Percentiles rank a stretch among this genome's conserved stretches.
phyloP scores from a whole-genome alignment of 768 basidiomycete genomes.

The Suillus variegatus region DNA sequence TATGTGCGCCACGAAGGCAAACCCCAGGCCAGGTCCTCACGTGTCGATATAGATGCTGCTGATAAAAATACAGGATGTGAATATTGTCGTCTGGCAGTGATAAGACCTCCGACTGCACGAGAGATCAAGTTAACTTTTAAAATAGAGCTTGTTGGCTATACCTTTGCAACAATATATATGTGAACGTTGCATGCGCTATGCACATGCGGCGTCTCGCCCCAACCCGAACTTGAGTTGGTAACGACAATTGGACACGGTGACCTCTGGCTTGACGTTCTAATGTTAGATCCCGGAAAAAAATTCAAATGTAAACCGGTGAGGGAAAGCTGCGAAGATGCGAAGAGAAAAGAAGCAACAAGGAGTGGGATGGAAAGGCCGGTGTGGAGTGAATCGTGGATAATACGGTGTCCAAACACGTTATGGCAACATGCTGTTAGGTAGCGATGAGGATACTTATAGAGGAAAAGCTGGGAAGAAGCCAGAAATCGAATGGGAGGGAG shows the following conservation, averaged over 20 bases:
- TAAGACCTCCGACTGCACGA: not conserved
- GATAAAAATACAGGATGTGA: not conserved
- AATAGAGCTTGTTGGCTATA: not conserved
- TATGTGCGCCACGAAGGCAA: not conserved
- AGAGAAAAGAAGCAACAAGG: not conserved
- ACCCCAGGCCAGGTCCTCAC: not conserved
- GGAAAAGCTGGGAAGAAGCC: not conserved
- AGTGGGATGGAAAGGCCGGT: too few relatives aligned
- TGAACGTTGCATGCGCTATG: not conserved
- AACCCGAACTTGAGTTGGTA: slow-evolving; percentile 7
- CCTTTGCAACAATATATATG: not conserved
- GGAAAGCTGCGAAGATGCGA: not conserved
- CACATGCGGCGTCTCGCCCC: not conserved
- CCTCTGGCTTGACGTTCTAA: not conserved
- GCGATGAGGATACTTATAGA: not conserved
- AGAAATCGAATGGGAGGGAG: not conserved
- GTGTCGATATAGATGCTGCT: not conserved
- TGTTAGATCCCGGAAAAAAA: not conserved
- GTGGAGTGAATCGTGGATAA: too few relatives aligned
- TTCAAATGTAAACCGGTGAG: not conserved
- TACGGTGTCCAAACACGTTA: not conserved
- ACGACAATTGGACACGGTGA: not conserved
- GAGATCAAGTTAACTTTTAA: not conserved
- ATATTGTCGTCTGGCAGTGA: not conserved
- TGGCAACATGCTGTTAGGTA: not conserved